Evolutionary conservation across 2,329 filamentous ascomycete species (phyloP), one percentile per base, ranked within the genome.

Genomic region (Colletotrichum plurivorum): DNA sequence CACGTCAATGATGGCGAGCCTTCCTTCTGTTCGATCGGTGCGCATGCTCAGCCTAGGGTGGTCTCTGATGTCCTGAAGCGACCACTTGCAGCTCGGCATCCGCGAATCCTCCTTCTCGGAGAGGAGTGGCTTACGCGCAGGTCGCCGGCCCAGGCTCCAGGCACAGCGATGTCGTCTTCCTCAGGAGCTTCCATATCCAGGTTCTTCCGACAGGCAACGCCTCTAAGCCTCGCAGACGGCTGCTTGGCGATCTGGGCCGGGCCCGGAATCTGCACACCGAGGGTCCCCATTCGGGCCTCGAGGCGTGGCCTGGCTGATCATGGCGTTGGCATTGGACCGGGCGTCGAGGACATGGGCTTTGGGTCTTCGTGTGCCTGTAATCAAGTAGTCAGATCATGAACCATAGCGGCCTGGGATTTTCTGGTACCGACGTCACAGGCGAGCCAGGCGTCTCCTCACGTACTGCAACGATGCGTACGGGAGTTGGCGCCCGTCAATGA

Each of bases 391-490:
- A 57, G 64, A 63, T 63, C 45, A 63, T 55, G 43, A 20, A 54
- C 15, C 31, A 49, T 12, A 36, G 22, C 36, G 51, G n/a, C 51
- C 31, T 6, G 36, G 25, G 20, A n/a, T 59, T 54, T n/a, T 22
- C 60, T 49, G 55, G 43, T 55, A 60, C 55, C 55, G 66, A 66
- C 62, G 66, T 65, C 55, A 69, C 61, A 60, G 41, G 49, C 22
- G 36, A 43, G 25, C 36, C 10, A 22, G 31, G 16, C 18, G 31
- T 52, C 43, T 46, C 61, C 25, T 66, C 55, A 31, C 20, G 27
- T 18, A 31, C 48, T 60, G 54, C 36, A 57, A 56, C 41, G 18
- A 52, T 51, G 25, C 13, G 8, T 51, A 48, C 6, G 31, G 22
- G 16, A 60, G 49, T 10, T 36, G 31, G 31, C 41, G 25, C 16